Base-by-base conservation (phyloP, 83 land plant species). In the Isoetes engelmannii region DNA sequence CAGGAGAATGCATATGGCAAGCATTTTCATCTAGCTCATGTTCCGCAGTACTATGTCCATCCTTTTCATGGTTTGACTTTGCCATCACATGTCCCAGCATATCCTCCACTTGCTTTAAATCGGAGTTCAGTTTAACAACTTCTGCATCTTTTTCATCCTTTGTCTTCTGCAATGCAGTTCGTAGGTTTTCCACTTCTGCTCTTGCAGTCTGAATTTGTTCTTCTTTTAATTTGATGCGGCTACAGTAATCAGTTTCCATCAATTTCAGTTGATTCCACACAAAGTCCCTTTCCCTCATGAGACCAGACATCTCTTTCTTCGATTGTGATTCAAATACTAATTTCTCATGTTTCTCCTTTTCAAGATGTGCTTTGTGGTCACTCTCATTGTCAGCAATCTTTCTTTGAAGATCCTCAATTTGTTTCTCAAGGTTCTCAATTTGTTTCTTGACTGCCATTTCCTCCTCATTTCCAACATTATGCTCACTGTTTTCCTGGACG, bases 221-320 rank as follows among this genome's bases (percentile, higher is more conserved):
- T 44, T 69, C 67, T 57, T 79, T 82, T 19, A 59, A 47, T 21
- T 75, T 75, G 45, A 83, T 57, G 43, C 78, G 75, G 45, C 46
- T 57, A 5, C 53, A 53, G 47, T 67, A 80, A n/a, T 79, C 77
- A 46, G 47, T 77, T 54, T 88, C 92, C 86, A 88, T 72, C 48
- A 55, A 68, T 8, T 81, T 79, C 43, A 76, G 75, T 69, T 88
- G 92, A 51, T 88, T 78, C 92, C 92, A 85, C 4, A 81, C 83
- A 70, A 88, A 88, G 57, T 81, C 70, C 68, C 69, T 79, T 70
- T 88, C 92, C 47, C 77, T 69, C 48, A 83, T 44, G 5, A 88
- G 73, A 7, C 86, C 84, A 69, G 87, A 75, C 8, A 87, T 71
- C 70, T 87, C 86, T 63, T 82, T 46, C 44, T 67, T 73, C 69